Evolutionary conservation across 2,329 filamentous ascomycete species (phyloP), one percentile per base, ranked within the genome.

Genomic region (Botrytis medusae): DNA sequence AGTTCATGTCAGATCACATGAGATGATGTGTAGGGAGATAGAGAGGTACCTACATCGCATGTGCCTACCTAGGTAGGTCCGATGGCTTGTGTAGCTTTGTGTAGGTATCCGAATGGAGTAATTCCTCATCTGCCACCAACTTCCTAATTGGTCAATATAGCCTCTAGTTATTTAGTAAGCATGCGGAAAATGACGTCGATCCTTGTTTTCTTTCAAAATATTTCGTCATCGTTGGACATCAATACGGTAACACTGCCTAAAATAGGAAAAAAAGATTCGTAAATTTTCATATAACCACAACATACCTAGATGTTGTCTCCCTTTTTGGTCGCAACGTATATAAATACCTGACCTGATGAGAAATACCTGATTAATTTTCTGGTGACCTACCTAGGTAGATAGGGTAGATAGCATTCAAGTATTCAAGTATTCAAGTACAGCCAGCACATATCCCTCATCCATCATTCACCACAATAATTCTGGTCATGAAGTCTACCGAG

Each of bases 191-290:
- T 68, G 64, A 68, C 64, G 64, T 68, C 40, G 64, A 68, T 22
- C 48, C 64, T 57, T 68, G 64, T 68, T 67, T 51, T 18, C 29
- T 14, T 37, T 37, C 4, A 14, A 40, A 25, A 25, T 18, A 68
- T 68, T 68, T 68, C 64, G 64, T 68, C 64, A 68, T 68, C 29
- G 46, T 54, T 18, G 44, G 62, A 65, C 42, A 48, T 48, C 34
- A 65, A 65, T 65, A 34, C 44, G 29, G 62, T 65, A 48, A 65
- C 62, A 48, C 22, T 54, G 34, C 46, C 34, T 68, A 54, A 37
- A 54, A 68, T 22, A 29, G 64, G 64, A 68, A 54, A 68, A 46
- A 54, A 48, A 29, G 46, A 32, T 22, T 34, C 25, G 29, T 67
- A 63, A 63, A 44, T 22, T 63, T 44, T 63, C 40, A 20, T 22